Evolutionary conservation across 805 yeast species (phyloP).

Genomic region (Maudiozyma barnettii): DNA sequence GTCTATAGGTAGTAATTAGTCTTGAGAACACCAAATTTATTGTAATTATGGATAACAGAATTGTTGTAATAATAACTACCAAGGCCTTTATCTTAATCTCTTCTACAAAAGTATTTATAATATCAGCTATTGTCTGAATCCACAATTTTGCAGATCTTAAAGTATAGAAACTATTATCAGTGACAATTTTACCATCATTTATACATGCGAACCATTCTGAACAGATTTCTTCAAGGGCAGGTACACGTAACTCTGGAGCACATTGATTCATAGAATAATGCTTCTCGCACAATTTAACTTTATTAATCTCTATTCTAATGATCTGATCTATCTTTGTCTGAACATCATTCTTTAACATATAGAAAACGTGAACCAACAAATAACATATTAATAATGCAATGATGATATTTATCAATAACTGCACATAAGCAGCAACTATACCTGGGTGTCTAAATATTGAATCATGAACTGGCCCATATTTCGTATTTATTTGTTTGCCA

Average conservation of each 20-base stretch:
- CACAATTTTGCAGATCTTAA: slow-evolving; percentile 63
- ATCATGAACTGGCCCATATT: background rate
- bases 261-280: slow-evolving; percentile 70
- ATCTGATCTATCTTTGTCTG: slow-evolving; percentile 57
- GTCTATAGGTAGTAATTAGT: slow-evolving; percentile 21
- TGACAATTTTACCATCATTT: slow-evolving; percentile 19
- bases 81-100: slow-evolving; percentile 66
- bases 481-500: too few species aligned
- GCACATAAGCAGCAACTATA: slow-evolving; percentile 38
- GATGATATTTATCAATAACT: slow-evolving; percentile 47
- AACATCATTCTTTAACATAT: slow-evolving; percentile 59
- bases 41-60: slow-evolving; percentile 43
- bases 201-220: slow-evolving; percentile 72
- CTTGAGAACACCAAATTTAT: slow-evolving; percentile 44
- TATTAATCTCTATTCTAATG: slow-evolving; percentile 47
- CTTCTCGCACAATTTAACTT: slow-evolving; percentile 57
- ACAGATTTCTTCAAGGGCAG: slow-evolving; percentile 65
- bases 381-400: slow-evolving; percentile 44
- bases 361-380: slow-evolving; percentile 41
- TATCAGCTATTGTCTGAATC: slow-evolving; percentile 77
- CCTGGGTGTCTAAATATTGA: slow-evolving; percentile 6
- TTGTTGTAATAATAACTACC: slow-evolving; percentile 35
- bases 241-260: slow-evolving; percentile 51
- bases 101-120: slow-evolving; percentile 62
- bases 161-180: slow-evolving; percentile 35